Evolutionary conservation across 805 yeast genomes (phyloP), one percentile per base, ranked within the genome.

Genomic region (Wickerhamomyces mucosus): DNA sequence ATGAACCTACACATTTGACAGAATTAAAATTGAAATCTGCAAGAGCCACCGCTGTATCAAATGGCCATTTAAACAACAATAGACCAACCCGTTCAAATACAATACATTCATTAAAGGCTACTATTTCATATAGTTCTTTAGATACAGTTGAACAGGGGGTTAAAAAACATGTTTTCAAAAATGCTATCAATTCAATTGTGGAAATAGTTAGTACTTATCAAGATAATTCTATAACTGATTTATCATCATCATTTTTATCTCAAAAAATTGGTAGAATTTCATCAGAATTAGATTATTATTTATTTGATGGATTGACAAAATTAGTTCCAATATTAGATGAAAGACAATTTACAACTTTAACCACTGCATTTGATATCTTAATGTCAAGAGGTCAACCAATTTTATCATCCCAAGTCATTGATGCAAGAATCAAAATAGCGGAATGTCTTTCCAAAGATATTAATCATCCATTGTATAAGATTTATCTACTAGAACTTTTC

Each of bases 231-330:
- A 79, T 89, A 19, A 72, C 81, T 13, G 76, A 81, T 4, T 65
- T 92, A 41, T 77, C 94, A 0, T 75, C 83, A 11, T 78, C 95
- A 0, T 75, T 92, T 23, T 63, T 92, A 35, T 73, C 83, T 11
- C 96, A 88, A 51, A 88, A 86, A 48, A 61, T 77, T 5, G 63
- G 52, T 31, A 55, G 53, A 7, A 59, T 62, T 14, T 68, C 76
- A 14, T 58, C 70, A 12, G 68, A 69, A 15, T 58, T 76, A 28
- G 81, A 79, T 25, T 56, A 60, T 2, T 51, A 68, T 19, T 66
- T 83, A 25, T 56, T 83, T 18, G 59, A 66, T 23, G 88, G 86
- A 0, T 60, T 83, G 24, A 69, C 78, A 1, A 63, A 66, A 8
- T 66, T 85, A 42, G 77, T 84, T 5, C 70, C 75, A 3, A 63